Evolutionary conservation across 106 monocot species (phyloP), one percentile per base, ranked within the genome.

Genomic region (Platanthera guangdongensis): DNA sequence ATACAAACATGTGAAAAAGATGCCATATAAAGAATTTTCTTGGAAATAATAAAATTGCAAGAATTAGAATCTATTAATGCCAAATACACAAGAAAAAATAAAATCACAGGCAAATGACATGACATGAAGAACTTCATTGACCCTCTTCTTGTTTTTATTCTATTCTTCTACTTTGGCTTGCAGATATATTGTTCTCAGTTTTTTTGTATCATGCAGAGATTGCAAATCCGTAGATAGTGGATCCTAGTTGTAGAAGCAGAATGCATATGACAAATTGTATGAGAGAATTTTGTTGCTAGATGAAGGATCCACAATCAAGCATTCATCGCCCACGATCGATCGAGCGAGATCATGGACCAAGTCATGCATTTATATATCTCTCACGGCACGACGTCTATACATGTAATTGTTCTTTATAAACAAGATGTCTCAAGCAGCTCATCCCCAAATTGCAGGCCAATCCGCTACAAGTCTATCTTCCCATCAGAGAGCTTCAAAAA

Each of bases 331-430:
- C n/a, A 82, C 75, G 19, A 82, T 57, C 77, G 51, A 82, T 54
- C 9, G 72, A 72, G 80, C 80, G 11, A 86, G 74, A 48, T 83
- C 80, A 46, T 86, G 86, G 16, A 86, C 47, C 4, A 86, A 47
- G 45, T 80, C 80, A 60, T 83, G 82, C 74, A 86, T 83, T 50
- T 65, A 80, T 15, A 79, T 16, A 2, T n/a, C 0, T 0, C 7
- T 47, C 9, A 71, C 32, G 7, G 4, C 69, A 15, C 18, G 8
- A 39, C 25, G 49, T 16, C 54, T 7, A 13, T 8, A 11, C 22
- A 47, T 4, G 47, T n/a, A n/a, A n/a, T n/a, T n/a, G n/a, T 3
- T 51, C 30, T 28, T 63, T 73, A 78, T 72, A 28, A 81, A 78
- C 22, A 81, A 1, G 84, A 84, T 45, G 73, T 77, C 47, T 64